phyloP scores from a whole-genome alignment of 495 filamentous ascomycete species.

The Neurospora sublineolata region DNA sequence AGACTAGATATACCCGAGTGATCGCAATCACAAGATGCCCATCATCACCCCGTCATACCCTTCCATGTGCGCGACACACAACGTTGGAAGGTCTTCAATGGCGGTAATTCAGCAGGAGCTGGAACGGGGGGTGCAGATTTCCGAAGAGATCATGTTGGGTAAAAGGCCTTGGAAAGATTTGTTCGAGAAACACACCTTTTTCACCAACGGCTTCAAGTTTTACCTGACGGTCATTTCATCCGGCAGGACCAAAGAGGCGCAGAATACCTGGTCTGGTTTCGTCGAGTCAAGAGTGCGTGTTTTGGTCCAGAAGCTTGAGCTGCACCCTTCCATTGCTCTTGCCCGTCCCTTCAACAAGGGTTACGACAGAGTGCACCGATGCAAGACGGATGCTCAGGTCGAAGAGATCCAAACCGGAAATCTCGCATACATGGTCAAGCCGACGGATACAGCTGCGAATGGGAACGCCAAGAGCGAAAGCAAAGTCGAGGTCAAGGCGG shows the following conservation, averaged over 20 bases:
- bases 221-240: slow-evolving; percentile 84
- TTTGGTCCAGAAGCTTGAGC: slow-evolving; percentile 70
- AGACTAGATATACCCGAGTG: slow-evolving; percentile 62
- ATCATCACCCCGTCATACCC: slow-evolving; percentile 95
- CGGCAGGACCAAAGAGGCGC: slow-evolving; percentile 72
- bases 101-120: slow-evolving; percentile 72
- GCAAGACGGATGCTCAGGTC: slow-evolving; percentile 58
- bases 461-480: slow-evolving; percentile 39
- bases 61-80: slow-evolving; percentile 93
- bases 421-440: slow-evolving; percentile 52
- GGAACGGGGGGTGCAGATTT: slow-evolving; percentile 61
- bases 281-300: slow-evolving; percentile 87
- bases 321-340: slow-evolving; percentile 58
- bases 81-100: slow-evolving; percentile 78
- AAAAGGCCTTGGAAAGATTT: slow-evolving; percentile 72
- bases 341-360: slow-evolving; percentile 90
- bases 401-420: slow-evolving; percentile 61
- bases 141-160: slow-evolving; percentile 67
- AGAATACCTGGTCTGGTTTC: slow-evolving; percentile 77
- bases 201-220: slow-evolving; percentile 84
- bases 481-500: slow-evolving; percentile 45
- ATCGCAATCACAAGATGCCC: slow-evolving; percentile 84
- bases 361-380: slow-evolving; percentile 68
- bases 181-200: slow-evolving; percentile 81
- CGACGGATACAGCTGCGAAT: slow-evolving; percentile 26